Evolutionary conservation across 441 rosid species (phyloP).

Genomic region (Arabidopsis hybrid): DNA sequence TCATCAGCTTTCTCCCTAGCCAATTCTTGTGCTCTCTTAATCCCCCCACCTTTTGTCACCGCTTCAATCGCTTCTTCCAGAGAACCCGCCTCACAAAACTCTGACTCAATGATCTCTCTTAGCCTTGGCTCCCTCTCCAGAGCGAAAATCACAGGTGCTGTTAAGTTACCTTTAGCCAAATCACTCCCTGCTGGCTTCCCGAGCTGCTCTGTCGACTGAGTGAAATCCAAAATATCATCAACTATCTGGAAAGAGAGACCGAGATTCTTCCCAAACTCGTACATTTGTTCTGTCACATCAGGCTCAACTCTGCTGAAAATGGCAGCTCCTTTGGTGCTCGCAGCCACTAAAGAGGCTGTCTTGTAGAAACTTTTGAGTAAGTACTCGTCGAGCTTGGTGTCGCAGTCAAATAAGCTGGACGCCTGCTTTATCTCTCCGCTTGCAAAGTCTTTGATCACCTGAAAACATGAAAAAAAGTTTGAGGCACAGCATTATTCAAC

Average conservation of each 20-base stretch:
- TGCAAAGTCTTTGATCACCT: slow-evolving; percentile 24
- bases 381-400: slow-evolving; percentile 16
- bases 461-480: background rate
- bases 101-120: slow-evolving; percentile 25
- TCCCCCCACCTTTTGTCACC: slow-evolving; percentile 8
- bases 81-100: slow-evolving; percentile 16
- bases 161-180: slow-evolving; percentile 21
- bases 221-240: slow-evolving; percentile 19
- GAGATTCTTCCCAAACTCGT: slow-evolving; percentile 21
- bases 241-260: slow-evolving; percentile 20
- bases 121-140: slow-evolving; percentile 11
- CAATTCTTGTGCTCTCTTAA: slow-evolving; percentile 22
- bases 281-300: slow-evolving; percentile 7
- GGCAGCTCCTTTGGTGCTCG: slow-evolving; percentile 22
- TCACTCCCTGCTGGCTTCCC: slow-evolving; percentile 19
- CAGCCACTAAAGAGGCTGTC: slow-evolving; percentile 23
- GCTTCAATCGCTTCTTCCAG: slow-evolving; percentile 15
- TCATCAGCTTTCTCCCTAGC: slow-evolving; percentile 12
- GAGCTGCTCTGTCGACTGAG: slow-evolving; percentile 23
- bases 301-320: slow-evolving; percentile 6
- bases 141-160: slow-evolving; percentile 19
- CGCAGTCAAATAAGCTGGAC: slow-evolving; percentile 13
- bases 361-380: slow-evolving; percentile 21
- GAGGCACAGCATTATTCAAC: background rate
- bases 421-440: slow-evolving; percentile 20